These are phyloP conservation scores for Arthrocladium fulminans DNA, from an alignment of 2,329 filamentous ascomycete genomes.

Conservation along the genomic window DNA sequence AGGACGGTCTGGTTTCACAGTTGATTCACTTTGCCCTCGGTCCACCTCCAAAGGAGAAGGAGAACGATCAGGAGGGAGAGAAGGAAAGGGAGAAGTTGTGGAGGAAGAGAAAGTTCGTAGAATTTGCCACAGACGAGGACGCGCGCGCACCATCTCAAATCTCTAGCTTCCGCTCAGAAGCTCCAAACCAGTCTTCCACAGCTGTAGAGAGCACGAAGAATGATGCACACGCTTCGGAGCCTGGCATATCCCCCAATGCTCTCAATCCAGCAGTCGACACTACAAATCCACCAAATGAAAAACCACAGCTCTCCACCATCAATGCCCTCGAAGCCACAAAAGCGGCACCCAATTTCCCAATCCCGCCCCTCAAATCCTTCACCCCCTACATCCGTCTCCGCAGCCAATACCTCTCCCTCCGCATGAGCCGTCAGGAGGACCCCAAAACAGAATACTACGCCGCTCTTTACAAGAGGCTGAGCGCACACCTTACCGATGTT, in stretches of 20 bases:
- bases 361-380: slow-evolving; percentile 6
- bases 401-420: not conserved
- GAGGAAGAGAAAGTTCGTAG: not conserved
- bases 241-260: no score
- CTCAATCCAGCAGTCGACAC: not conserved
- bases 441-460: slow-evolving; percentile 4
- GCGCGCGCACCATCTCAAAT: not conserved
- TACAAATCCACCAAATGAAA: not conserved
- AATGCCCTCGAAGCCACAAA: not conserved
- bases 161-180: not conserved
- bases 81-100: not conserved
- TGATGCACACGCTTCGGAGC: no score
- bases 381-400: not conserved
- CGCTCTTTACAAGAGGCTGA: not conserved
- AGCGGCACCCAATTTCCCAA: not conserved
- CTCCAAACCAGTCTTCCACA: not conserved
- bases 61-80: not conserved
- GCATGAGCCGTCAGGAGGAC: not conserved
- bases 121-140: not conserved
- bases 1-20: slow-evolving; percentile 3
- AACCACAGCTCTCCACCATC: not conserved
- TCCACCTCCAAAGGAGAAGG: not conserved
- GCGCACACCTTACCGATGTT: not conserved
- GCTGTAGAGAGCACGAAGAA: no score
- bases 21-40: slow-evolving; percentile 6